Evolutionary conservation across 2,329 filamentous ascomycete species (phyloP).

Genomic region (Xylaria hypoxylon): DNA sequence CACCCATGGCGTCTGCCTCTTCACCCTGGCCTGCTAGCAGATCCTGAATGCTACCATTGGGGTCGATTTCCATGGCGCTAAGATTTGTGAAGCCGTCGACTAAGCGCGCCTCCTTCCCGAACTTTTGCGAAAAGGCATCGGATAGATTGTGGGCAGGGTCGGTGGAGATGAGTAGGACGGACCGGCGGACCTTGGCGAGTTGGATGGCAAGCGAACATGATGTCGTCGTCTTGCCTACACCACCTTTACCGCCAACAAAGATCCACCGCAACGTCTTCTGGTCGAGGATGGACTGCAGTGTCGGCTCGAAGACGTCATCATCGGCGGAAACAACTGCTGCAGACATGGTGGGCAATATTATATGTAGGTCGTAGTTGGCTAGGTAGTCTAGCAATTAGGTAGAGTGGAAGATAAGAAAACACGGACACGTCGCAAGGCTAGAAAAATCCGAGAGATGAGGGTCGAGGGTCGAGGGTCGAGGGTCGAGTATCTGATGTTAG

Average conservation of each 20-base stretch:
- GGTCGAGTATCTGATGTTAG: neutral
- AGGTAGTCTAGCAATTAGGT: neutral
- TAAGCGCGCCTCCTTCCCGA: constrained; percentile 96
- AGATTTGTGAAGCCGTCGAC: constrained; percentile 93
- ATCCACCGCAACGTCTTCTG: constrained; percentile 98
- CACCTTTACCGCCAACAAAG: constrained; percentile 98
- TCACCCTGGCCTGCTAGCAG: constrained; percentile 82
- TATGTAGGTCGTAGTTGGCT: neutral
- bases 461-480: neutral
- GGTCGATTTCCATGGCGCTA: constrained; percentile 99
- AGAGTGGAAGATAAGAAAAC: neutral
- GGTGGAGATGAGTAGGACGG: constrained; percentile 96
- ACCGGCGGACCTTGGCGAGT: constrained; percentile 93
- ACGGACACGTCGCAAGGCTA: neutral
- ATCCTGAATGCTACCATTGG: constrained; percentile 97
- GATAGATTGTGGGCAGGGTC: constrained; percentile 98
- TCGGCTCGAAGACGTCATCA: constrained; percentile 87
- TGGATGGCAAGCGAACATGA: constrained; percentile 98
- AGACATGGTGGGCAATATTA: constrained; percentile 50
- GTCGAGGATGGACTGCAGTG: constrained; percentile 92
- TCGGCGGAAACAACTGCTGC: constrained; percentile 65
- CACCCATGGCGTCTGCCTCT: constrained; percentile 69
- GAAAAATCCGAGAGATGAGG: neutral
- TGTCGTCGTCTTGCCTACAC: constrained; percentile 99
- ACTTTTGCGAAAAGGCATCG: constrained; percentile 98